These are phyloP conservation scores for Aspergillus quadricinctus DNA, from an alignment of 2,329 filamentous ascomycete species.

Conservation along the genomic window DNA sequence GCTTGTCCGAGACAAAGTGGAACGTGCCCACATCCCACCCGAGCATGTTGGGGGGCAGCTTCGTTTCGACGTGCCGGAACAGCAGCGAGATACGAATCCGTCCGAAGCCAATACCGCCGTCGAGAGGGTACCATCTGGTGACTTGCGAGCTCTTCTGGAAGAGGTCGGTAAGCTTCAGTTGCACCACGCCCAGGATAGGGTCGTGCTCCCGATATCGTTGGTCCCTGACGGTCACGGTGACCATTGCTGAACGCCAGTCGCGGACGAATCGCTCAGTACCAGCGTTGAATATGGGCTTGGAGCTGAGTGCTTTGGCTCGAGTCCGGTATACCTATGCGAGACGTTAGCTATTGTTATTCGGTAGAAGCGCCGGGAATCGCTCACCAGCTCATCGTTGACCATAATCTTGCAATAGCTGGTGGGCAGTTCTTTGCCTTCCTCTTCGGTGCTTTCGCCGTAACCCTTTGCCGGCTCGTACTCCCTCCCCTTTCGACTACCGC, in stretches of 20 bases:
- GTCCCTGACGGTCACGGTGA: slow-evolving; percentile 86
- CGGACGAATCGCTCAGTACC: slow-evolving; percentile 89
- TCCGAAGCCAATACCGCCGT: slow-evolving; percentile 89
- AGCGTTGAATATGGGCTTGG: slow-evolving; percentile 94
- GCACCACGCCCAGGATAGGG: slow-evolving; percentile 87
- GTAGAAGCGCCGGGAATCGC: slow-evolving; percentile 9
- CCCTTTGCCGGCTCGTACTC: slow-evolving; percentile 86
- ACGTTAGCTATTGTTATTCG: slow-evolving; percentile 2
- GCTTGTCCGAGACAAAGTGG: slow-evolving; percentile 70
- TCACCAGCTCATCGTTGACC: slow-evolving; percentile 75
- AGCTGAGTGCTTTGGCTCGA: slow-evolving; percentile 88
- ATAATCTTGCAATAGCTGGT: slow-evolving; percentile 93
- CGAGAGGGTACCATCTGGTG: slow-evolving; percentile 92
- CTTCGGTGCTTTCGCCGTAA: slow-evolving; percentile 81
- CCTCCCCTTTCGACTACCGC: slow-evolving; percentile 73
- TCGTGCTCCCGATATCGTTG: slow-evolving; percentile 88
- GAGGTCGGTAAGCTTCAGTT: slow-evolving; percentile 82
- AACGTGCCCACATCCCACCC: slow-evolving; percentile 97
- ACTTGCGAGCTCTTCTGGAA: slow-evolving; percentile 80
- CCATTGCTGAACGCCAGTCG: slow-evolving; percentile 83
- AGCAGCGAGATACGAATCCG: slow-evolving; percentile 82
- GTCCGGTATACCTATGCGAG: slow-evolving; percentile 70
- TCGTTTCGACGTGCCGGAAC: slow-evolving; percentile 84
- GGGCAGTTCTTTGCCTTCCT: slow-evolving; percentile 72
- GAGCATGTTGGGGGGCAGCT: slow-evolving; percentile 75